phyloP scores from a whole-genome alignment of 164 flowering plant genomes.

The Vitis rupestris region DNA sequence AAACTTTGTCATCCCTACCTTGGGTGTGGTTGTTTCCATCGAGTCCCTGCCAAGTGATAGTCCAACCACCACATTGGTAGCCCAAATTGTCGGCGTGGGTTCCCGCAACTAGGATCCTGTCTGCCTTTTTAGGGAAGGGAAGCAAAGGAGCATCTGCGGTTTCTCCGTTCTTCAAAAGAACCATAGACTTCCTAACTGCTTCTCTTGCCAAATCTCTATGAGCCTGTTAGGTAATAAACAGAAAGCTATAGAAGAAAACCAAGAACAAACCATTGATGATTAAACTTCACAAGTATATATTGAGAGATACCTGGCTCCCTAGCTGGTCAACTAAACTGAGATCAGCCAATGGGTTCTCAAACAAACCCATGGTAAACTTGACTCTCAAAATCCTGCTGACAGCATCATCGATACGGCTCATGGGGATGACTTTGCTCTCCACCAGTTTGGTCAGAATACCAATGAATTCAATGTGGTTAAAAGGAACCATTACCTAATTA shows the following conservation, averaged over 20 bases:
- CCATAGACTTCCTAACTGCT: conserved; percentile 30
- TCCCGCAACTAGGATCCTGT: conserved; percentile 23
- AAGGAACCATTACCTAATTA: conserved; percentile 24
- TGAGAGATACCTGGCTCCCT: conserved; percentile 9
- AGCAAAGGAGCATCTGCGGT: background rate
- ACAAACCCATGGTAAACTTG: conserved; percentile 20
- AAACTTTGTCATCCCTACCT: background rate
- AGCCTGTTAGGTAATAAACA: conserved; percentile 4
- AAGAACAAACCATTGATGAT: no score
- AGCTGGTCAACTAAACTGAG: background rate
- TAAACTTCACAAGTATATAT: no score
- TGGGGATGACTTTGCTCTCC: conserved; percentile 10
- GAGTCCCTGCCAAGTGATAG: conserved; percentile 27
- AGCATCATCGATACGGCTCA: conserved; percentile 28
- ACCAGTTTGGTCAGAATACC: conserved; percentile 14
- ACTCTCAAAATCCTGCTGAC: conserved; percentile 23
- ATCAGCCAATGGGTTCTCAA: conserved; percentile 15
- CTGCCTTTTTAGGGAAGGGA: conserved; percentile 18
- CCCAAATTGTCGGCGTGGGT: conserved; percentile 26
- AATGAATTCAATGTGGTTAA: conserved; percentile 19
- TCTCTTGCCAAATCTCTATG: conserved; percentile 33
- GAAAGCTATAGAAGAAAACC: no score
- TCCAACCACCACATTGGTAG: conserved; percentile 29
- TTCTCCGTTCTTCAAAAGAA: conserved; percentile 26
- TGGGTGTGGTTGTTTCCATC: conserved; percentile 13